Evolutionary conservation across 106 monocot genomes (phyloP), one percentile per base, ranked within the genome.

Genomic region (Phalaenopsis equestris): DNA sequence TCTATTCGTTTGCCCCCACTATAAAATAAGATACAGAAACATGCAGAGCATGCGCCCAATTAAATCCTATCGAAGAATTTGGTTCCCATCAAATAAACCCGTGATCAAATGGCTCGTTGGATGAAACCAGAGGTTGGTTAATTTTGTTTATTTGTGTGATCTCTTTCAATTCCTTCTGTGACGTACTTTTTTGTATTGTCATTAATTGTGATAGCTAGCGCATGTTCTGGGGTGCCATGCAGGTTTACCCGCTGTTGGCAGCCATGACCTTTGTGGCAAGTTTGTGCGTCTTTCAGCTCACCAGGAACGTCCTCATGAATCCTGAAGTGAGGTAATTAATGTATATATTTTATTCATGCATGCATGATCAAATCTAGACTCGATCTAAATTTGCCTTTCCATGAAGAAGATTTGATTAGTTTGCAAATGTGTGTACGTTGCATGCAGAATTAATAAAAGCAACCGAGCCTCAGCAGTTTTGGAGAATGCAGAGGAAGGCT

Each of bases 181-280:
- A 18, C 17, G 6, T 55, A 46, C 42, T 1, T 5, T 64, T 19
- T 16, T 43, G 3, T 48, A 30, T 30, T 48, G 1, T 42, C 18
- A 37, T 57, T 19, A 41, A n/a, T 78, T 17, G n/a, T 17, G 18
- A 19, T 2, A 15, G 38, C 52, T 2, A 15, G 38, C 52, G 12
- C 12, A 52, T 52, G 52, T 14, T 0, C 30, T 30, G 30, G 30
- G 52, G 52, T 52, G 3, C 37, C 3, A 42, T 65, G 67, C 30
- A 72, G 72, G 94, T 94, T 36, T 94, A 91, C 78, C 94, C 89
- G 0, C 75, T 94, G 36, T 73, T 94, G 85, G 94, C 86, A n/a
- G 94, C 94, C 21, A 94, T 94, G 94, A 75, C 82, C 6, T 91
- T 94, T 43, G 94, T 88, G 56, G 55, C 84, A 55, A 75, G 85